Percentiles rank a stretch among this genome's conserved stretches.
These are phyloP conservation scores for Kondoa malvinella DNA, from an alignment of 768 basidiomycete species.

Conservation along the genomic window DNA sequence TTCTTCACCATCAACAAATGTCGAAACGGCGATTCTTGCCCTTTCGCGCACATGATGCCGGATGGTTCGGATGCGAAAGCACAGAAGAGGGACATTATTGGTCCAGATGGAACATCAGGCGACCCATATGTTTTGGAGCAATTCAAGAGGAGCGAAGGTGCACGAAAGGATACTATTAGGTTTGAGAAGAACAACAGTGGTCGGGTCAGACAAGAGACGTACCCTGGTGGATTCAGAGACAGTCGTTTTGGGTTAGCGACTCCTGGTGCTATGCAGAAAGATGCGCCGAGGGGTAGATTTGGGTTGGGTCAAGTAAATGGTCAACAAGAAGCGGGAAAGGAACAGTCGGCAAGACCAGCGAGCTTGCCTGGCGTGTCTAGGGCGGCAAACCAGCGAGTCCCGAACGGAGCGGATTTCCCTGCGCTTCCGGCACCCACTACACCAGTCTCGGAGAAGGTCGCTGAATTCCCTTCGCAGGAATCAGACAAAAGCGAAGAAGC, in stretches of 20 bases:
- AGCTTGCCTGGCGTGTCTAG: too few species aligned
- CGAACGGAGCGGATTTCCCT: slow-evolving; percentile 8
- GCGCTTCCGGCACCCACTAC: neutral
- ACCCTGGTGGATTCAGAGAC: too few species aligned
- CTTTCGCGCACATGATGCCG: slow-evolving; percentile 19
- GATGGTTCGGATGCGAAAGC: slow-evolving; percentile 22
- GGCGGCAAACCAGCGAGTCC: neutral
- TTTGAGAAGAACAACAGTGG: neutral
- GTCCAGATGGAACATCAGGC: slow-evolving; percentile 18
- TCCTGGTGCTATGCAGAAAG: too few species aligned
- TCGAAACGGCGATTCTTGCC: slow-evolving; percentile 24
- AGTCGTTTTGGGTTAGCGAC: too few species aligned
- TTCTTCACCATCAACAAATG: slow-evolving; percentile 25
- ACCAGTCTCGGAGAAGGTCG: neutral
- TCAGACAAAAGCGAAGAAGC: neutral
- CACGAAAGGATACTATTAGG: neutral
- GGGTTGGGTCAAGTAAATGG: too few species aligned
- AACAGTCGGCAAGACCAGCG: too few species aligned
- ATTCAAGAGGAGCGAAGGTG: neutral
- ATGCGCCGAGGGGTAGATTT: neutral
- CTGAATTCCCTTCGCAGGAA: neutral
- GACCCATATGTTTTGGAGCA: slow-evolving; percentile 16
- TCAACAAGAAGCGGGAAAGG: too few species aligned
- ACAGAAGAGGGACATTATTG: slow-evolving; percentile 16
- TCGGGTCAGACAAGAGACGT: neutral